Base-by-base conservation (phyloP, 345 rosid genomes). In the Adansonia digitata region DNA sequence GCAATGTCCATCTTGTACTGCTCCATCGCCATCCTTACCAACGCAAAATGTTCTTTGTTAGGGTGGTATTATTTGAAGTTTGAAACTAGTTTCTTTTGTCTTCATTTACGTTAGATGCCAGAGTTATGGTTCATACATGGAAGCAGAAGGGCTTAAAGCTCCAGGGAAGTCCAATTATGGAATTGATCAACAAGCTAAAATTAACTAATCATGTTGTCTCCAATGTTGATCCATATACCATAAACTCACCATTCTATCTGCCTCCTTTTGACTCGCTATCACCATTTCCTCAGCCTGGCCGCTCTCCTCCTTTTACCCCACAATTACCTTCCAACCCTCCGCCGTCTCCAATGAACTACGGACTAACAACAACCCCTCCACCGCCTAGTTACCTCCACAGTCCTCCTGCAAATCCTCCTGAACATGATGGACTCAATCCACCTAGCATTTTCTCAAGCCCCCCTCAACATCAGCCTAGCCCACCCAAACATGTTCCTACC, bases 91-190 rank as follows among this genome's bases (percentile, higher is more conserved):
- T 26, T 40, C 24, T 22, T 7, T 7, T 26, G n/a, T 63, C 9
- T 15, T 0, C 0, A 2, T 57, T 45, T n/a, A n/a, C n/a, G n/a
- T n/a, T n/a, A 84, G 87, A 84, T 39, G 85, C 80, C 57, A 82
- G 82, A 46, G 2, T 26, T n/a, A 11, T 40, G 57, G 74, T 63
- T 31, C 73, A 45, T 31, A 9, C 29, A 26, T 15, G 53, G 34
- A n/a, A 45, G 65, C 72, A 35, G 1, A 11, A 56, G 4, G 71
- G 42, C 5, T 18, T 73, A 56, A 52, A 46, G 27, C 40, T 53
- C 39, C 65, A 66, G 10, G 2, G 13, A 43, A 66, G 52, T 20
- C 40, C 53, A 37, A 35, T n/a, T n/a, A n/a, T n/a, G n/a, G n/a
- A n/a, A n/a, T n/a, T n/a, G n/a, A n/a, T n/a, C n/a, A n/a, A 37